Base-by-base conservation (phyloP, 805 yeast genomes). In the Starmera quercuum region DNA sequence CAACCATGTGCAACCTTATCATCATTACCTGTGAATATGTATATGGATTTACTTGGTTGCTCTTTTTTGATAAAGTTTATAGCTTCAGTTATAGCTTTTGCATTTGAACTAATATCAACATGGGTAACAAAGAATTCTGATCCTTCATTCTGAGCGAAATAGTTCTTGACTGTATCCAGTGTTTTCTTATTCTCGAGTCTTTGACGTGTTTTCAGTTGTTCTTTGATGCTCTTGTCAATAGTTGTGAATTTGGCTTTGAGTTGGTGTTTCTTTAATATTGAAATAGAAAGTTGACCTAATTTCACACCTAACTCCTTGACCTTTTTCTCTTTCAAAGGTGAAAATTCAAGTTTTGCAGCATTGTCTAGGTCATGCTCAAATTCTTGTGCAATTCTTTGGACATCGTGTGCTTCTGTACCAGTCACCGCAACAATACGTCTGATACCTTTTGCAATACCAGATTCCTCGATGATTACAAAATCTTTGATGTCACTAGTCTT, bases 401-500 rank as follows among this genome's bases (percentile, higher is more conserved):
- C 97, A 49, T 78, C 90, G 49, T 75, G 78, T 12, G 98, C 97
- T 44, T 78, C 94, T 34, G 75, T 67, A 31, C 97, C 97, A 13
- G 97, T 83, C 33, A 92, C 95, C 19, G 96, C 97, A 37, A 92
- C 96, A 57, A 92, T 83, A 71, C 99, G 85, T 66, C 99, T 79
- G 42, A 87, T 86, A 63, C 99, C 99, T 67, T 92, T 92, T 40
- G 98, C 97, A 59, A 92, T 92, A 63, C 98, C 97, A 44, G 85
- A 75, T 64, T 92, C 99, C 68, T 92, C 99, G 42, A 82, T 67
- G 35, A 92, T 73, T 23, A 92, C 84, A 44, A 92, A 74, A 46
- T 84, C 90, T 59, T 87, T 87, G 57, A 92, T 92, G 40, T 90
- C 97, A 40, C 90, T 83, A 14, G 97, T 90, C 61, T 83, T 81